A percentile compares a stretch with the other conserved stretches of the same genome.
These are phyloP conservation scores for Vigna reflexopilosa DNA, from an alignment of 306 rosid genomes.

Conservation along the genomic window DNA sequence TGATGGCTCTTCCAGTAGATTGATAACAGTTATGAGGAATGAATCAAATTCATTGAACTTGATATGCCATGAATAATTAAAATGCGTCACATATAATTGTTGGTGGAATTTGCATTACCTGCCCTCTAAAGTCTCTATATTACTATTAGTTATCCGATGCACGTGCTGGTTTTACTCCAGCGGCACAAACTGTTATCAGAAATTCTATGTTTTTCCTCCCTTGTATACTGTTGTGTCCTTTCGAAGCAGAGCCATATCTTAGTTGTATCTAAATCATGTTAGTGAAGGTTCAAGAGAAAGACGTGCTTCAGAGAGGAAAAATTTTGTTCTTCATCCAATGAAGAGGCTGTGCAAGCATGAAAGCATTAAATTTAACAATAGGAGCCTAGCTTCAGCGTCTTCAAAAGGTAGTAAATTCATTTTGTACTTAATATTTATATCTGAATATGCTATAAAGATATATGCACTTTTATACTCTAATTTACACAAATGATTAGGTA, in stretches of 20 bases:
- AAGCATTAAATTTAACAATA: constrained; percentile 52
- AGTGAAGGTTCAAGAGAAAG: constrained; percentile 64
- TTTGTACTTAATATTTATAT: constrained; percentile 35
- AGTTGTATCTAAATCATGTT: constrained; percentile 30
- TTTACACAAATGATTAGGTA: constrained; percentile 55
- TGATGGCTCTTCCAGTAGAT: constrained; percentile 33
- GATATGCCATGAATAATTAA: constrained; percentile 20
- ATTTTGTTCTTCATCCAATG: constrained; percentile 52
- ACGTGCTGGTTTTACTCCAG: constrained; percentile 38
- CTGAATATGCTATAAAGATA: constrained; percentile 30
- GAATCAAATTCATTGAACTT: constrained; percentile 9
- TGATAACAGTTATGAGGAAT: constrained; percentile 22
- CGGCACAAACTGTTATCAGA: constrained; percentile 34
- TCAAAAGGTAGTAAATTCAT: constrained; percentile 53
- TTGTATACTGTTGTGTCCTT: constrained; percentile 21
- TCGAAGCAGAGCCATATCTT: constrained; percentile 19
- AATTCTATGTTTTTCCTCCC: constrained; percentile 29
- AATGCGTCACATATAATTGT: not conserved
- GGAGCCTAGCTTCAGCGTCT: constrained; percentile 52
- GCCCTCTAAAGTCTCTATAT: constrained; percentile 17
- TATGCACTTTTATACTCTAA: constrained; percentile 21
- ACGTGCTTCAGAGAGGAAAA: constrained; percentile 48
- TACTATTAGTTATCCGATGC: constrained; percentile 30
- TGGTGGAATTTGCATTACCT: constrained; percentile 8
- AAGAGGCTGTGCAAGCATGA: constrained; percentile 57